A percentile compares a stretch with the other conserved stretches of the same genome.
phyloP scores from a whole-genome alignment of 2,329 filamentous ascomycete species.

The Cytospora piceae region DNA sequence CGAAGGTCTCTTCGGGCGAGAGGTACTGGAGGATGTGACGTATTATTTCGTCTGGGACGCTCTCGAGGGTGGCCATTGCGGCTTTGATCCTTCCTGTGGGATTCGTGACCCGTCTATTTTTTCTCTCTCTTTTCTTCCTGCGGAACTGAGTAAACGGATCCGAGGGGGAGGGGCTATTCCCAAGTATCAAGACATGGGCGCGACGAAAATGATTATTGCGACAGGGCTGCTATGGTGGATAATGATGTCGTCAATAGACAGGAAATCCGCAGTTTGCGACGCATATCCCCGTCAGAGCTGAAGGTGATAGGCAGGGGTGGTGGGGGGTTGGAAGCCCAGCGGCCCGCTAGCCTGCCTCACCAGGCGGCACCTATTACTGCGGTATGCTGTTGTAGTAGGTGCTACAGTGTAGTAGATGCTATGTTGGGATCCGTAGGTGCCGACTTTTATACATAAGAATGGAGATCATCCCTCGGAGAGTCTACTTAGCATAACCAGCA shows the following conservation, averaged over 20 bases:
- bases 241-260: neutral
- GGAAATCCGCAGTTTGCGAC: neutral
- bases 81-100: neutral
- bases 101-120: neutral
- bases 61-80: slow-evolving; percentile 44
- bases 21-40: slow-evolving; percentile 72
- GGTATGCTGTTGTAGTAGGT: too few relatives aligned
- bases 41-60: slow-evolving; percentile 82
- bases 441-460: neutral
- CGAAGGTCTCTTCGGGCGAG: slow-evolving; percentile 59
- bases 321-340: neutral
- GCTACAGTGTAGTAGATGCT: too few relatives aligned
- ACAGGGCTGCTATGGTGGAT: neutral
- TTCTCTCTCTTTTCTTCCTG: neutral
- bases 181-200: neutral
- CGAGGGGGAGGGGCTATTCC: neutral
- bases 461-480: neutral
- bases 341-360: neutral
- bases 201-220: slow-evolving; percentile 3
- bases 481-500: neutral
- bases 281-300: neutral
- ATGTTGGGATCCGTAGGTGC: too few relatives aligned
- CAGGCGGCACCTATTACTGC: neutral
- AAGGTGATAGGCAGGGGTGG: neutral
- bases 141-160: neutral